Conservation (phyloP, 352 stramenopile genomes). For the Saprolegnia parasitica region DNA sequence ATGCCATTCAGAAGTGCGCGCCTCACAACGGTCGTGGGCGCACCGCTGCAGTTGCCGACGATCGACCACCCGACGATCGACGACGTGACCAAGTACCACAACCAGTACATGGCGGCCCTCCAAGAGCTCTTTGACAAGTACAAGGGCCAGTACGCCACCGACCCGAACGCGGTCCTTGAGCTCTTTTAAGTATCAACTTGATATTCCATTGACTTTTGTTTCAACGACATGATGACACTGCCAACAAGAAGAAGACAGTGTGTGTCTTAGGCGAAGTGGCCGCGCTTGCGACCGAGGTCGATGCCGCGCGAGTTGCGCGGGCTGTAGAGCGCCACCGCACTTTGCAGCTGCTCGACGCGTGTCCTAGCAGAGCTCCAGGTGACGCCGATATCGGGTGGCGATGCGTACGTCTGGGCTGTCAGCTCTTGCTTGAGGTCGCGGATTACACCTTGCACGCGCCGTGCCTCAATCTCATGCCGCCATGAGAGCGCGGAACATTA, state of each 20-base stretch:
- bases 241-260: too few species aligned
- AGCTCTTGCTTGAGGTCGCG: slow-evolving; percentile 33
- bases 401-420: slow-evolving; percentile 29
- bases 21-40: slow-evolving; percentile 87
- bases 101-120: slow-evolving; percentile 79
- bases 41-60: slow-evolving; percentile 76
- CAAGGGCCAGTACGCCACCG: slow-evolving; percentile 69
- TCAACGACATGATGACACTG: not conserved
- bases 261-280: not conserved
- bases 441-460: slow-evolving; percentile 31
- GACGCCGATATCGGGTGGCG: slow-evolving; percentile 36
- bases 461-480: slow-evolving; percentile 30
- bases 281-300: slow-evolving; percentile 17
- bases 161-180: slow-evolving; percentile 52
- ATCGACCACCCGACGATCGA: slow-evolving; percentile 83
- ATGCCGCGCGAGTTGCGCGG: slow-evolving; percentile 24
- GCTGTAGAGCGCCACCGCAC: slow-evolving; percentile 35
- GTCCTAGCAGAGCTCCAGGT: slow-evolving; percentile 8
- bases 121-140: slow-evolving; percentile 84
- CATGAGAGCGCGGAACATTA: not conserved
- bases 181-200: slow-evolving; percentile 37
- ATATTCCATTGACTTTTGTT: not conserved
- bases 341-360: slow-evolving; percentile 33
- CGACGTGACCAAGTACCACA: slow-evolving; percentile 86
- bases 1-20: slow-evolving; percentile 72